phyloP scores from a whole-genome alignment of 345 rosid species.

The Dimocarpus longan region DNA sequence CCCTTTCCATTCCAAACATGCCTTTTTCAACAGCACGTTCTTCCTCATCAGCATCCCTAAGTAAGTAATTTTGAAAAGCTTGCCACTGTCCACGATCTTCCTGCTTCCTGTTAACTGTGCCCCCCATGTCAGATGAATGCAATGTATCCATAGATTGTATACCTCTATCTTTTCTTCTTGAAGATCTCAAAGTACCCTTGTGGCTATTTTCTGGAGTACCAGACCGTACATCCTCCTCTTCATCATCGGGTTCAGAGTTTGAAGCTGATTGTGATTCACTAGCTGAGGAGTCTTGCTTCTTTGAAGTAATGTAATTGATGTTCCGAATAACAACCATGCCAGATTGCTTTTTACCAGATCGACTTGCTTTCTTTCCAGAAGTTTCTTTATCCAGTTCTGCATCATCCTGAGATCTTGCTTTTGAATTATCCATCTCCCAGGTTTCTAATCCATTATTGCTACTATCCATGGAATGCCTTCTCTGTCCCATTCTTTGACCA shows the following conservation, averaged over 20 bases:
- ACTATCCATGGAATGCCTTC: slow-evolving; percentile 69
- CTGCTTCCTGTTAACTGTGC: slow-evolving; percentile 45
- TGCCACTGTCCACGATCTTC: slow-evolving; percentile 79
- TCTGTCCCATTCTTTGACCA: slow-evolving; percentile 56
- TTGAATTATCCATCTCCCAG: slow-evolving; percentile 43
- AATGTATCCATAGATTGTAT: slow-evolving; percentile 30
- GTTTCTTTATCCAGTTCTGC: slow-evolving; percentile 45
- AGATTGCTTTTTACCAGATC: slow-evolving; percentile 63
- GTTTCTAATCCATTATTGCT: slow-evolving; percentile 47
- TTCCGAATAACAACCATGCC: slow-evolving; percentile 83
- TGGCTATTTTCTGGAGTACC: slow-evolving; percentile 29
- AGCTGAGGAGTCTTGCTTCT: slow-evolving; percentile 58
- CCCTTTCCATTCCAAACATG: slow-evolving; percentile 68
- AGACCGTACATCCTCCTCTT: slow-evolving; percentile 35
- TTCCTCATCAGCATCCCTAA: slow-evolving; percentile 80
- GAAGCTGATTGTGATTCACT: slow-evolving; percentile 59
- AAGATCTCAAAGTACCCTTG: slow-evolving; percentile 38
- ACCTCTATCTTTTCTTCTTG: slow-evolving; percentile 37
- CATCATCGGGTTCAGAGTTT: slow-evolving; percentile 51
- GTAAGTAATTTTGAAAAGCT: slow-evolving; percentile 79
- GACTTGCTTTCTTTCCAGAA: slow-evolving; percentile 40
- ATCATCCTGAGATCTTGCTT: slow-evolving; percentile 49
- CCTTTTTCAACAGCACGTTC: slow-evolving; percentile 44
- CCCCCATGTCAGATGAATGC: slow-evolving; percentile 37
- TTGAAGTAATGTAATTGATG: slow-evolving; percentile 77